Base-by-base conservation (phyloP, 192 early-diverging fungal genomes). In the Neocallimastix lanati region DNA sequence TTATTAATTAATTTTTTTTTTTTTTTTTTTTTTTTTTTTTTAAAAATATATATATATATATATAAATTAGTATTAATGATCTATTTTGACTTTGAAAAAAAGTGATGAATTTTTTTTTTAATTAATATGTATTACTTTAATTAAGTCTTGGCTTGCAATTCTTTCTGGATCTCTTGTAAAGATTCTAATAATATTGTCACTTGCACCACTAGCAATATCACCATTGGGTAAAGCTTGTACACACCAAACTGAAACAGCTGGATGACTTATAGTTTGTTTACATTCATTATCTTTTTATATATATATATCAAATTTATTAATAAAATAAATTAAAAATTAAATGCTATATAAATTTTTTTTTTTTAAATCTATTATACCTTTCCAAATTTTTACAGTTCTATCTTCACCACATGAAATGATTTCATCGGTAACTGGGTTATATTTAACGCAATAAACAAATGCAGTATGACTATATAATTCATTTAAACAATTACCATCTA, bases 401-500 rank as follows among this genome's bases (percentile, higher is more conserved):
- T 99, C 98, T 88, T 99, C 98, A 79, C 96, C 98, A 50, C 93
- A 88, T 1, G 96, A 97, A 12, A 93, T 92, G 77, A 96, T 85
- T 78, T 94, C 91, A 35, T 93, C 94, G 6, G 88, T 86, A 4
- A 21, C 18, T 76, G 89, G 84, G n/a, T 93, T 83, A n/a, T 89
- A 86, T 21, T 82, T 83, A 37, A 97, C 80, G 12, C 92, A 85
- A 84, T 99, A 99, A 6, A 99, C 91, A 88, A 96, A 98, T 27
- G 95, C 93, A 0, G 94, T 93, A 82, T 99, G 98, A 0, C 93
- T 95, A 77, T 88, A 81, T 18, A 98, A 83, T 80, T 93, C 94
- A 21, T 88, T 87, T 27, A 94, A 35, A 77, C 91, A 93, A 35
- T 90, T 83, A 0, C 95, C 94, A 67, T 86, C 82, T 28, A 92